A percentile compares a stretch with the other conserved stretches of the same genome.
Evolutionary conservation across 208 protist species (phyloP).

Genomic region (Leishmania lainsoni): DNA sequence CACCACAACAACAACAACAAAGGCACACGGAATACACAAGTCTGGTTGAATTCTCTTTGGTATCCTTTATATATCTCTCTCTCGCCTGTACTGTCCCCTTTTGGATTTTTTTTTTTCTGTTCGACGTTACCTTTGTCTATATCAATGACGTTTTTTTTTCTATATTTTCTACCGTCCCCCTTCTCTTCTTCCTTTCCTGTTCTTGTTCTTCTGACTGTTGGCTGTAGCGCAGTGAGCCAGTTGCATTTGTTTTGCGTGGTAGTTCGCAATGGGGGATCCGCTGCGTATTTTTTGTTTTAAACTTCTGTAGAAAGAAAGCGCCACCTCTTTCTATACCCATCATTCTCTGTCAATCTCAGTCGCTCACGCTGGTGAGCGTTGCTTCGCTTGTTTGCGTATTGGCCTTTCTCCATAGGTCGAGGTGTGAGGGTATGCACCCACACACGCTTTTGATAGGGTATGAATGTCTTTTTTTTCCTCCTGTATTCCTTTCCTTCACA

Average conservation of each 20-base stretch:
- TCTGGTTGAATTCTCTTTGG: neutral
- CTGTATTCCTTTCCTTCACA: neutral
- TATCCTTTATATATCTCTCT: neutral
- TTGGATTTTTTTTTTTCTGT: neutral
- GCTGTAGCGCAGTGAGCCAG: neutral
- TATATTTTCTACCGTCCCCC: neutral
- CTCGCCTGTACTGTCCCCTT: constrained; percentile 8
- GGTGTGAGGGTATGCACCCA: neutral
- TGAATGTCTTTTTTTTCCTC: too few relatives aligned
- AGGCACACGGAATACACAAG: neutral
- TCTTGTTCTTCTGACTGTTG: neutral
- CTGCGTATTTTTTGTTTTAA: constrained; percentile 7
- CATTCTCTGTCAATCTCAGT: neutral
- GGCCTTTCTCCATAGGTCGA: neutral
- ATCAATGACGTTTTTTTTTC: neutral
- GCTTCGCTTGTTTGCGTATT: neutral
- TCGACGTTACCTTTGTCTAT: neutral
- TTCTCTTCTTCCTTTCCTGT: neutral
- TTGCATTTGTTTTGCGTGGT: neutral
- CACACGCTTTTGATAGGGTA: neutral
- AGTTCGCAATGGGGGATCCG: neutral
- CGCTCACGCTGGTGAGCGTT: neutral
- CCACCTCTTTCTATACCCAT: neutral
- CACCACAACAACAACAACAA: too few relatives aligned
- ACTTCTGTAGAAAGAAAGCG: neutral